These are phyloP conservation scores for Nepenthes mirabilis DNA, from an alignment of 148 eudicot species.

Conservation along the genomic window DNA sequence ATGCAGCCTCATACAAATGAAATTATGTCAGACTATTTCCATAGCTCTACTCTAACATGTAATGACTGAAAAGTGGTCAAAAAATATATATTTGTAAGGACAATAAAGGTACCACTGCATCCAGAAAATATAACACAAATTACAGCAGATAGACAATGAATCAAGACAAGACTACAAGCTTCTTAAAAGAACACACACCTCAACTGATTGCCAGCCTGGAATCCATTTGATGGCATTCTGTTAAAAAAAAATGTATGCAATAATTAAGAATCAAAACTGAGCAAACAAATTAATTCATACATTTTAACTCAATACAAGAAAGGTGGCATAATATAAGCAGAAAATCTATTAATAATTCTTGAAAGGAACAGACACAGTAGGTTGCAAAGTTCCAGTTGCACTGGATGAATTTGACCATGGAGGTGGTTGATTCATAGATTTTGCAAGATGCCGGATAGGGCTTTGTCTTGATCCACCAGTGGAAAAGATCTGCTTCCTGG, in stretches of 20 bases:
- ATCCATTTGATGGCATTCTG: slow-evolving; percentile 47
- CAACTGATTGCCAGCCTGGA: slow-evolving; percentile 47
- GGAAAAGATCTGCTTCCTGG: slow-evolving; percentile 67
- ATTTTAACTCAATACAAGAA: not conserved
- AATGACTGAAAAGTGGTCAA: no score
- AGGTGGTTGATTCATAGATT: slow-evolving; percentile 52
- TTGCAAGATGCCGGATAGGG: slow-evolving; percentile 44
- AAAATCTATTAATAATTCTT: not conserved
- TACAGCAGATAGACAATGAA: not conserved
- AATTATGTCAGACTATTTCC: no score
- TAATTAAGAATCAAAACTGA: slow-evolving; percentile 7
- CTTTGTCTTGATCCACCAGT: slow-evolving; percentile 48
- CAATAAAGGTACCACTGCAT: not conserved
- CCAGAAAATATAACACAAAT: not conserved
- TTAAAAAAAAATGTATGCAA: slow-evolving; percentile 5
- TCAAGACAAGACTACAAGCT: not conserved
- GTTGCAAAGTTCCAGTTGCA: slow-evolving; percentile 31
- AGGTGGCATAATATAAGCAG: not conserved
- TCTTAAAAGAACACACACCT: slow-evolving; percentile 29
- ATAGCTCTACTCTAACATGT: no score
- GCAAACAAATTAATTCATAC: not conserved
- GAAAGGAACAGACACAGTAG: slow-evolving; percentile 11
- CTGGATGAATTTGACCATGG: slow-evolving; percentile 59
- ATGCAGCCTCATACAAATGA: no score
- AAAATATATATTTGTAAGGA: no score